A percentile compares a stretch with the other conserved stretches of the same genome.
Conservation (phyloP, 345 rosid genomes). For the Ceriops decandra region DNA sequence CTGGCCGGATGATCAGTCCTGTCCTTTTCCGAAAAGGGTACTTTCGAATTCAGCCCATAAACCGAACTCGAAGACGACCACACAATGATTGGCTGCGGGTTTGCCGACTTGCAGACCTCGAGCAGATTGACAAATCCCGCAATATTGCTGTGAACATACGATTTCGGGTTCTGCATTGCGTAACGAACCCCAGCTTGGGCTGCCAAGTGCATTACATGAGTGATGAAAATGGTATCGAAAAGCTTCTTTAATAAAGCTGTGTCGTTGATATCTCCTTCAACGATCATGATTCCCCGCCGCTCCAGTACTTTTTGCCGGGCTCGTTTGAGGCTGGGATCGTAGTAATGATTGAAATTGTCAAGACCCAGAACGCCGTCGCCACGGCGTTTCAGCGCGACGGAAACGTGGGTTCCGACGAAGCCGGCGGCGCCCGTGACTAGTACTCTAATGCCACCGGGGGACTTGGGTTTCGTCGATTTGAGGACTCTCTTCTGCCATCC, state of each 20-base stretch:
- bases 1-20: too few relatives aligned
- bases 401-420: constrained; percentile 65
- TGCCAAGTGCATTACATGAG: constrained; percentile 64
- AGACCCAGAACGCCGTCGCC: constrained; percentile 77
- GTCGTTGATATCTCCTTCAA: constrained; percentile 66
- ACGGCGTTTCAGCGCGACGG: constrained; percentile 49
- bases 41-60: constrained; percentile 55
- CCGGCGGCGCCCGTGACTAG: constrained; percentile 79
- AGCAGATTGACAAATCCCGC: constrained; percentile 60
- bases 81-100: constrained; percentile 60
- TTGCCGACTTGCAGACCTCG: constrained; percentile 50
- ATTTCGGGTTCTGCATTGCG: constrained; percentile 61
- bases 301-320: constrained; percentile 48
- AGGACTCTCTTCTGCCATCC: constrained; percentile 50
- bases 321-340: constrained; percentile 51
- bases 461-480: constrained; percentile 45
- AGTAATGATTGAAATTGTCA: constrained; percentile 69
- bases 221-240: constrained; percentile 22
- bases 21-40: constrained; percentile 56
- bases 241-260: constrained; percentile 25
- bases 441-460: constrained; percentile 40
- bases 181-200: constrained; percentile 70
- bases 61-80: constrained; percentile 81
- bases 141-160: constrained; percentile 60
- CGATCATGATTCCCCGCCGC: constrained; percentile 44